Percentiles rank a stretch among this genome's conserved stretches.
Conservation (phyloP, 2,329 filamentous ascomycete species). For the Mariannaea elegans region DNA sequence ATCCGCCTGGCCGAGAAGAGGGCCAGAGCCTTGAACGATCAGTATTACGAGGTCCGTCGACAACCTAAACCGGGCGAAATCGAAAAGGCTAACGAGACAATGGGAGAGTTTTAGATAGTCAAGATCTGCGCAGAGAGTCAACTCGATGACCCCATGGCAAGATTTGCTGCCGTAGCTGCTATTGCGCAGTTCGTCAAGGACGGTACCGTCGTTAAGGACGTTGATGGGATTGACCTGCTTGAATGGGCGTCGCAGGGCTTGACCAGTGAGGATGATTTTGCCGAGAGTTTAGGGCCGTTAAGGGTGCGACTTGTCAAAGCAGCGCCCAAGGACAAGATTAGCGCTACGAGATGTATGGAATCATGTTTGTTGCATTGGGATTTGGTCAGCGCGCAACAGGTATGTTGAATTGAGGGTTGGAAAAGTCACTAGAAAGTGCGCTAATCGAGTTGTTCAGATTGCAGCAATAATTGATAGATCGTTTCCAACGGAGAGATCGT, state of each 20-base stretch:
- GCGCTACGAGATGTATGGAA: slow-evolving; percentile 56
- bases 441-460: slow-evolving; percentile 52
- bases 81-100: slow-evolving; percentile 15
- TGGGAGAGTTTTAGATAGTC: slow-evolving; percentile 48
- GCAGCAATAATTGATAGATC: slow-evolving; percentile 62
- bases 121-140: slow-evolving; percentile 62
- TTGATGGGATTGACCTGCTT: slow-evolving; percentile 61
- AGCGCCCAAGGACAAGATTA: slow-evolving; percentile 55
- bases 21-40: slow-evolving; percentile 58
- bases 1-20: slow-evolving; percentile 63
- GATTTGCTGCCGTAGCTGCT: slow-evolving; percentile 53
- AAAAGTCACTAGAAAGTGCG: too few species aligned
- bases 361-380: slow-evolving; percentile 65
- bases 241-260: slow-evolving; percentile 61
- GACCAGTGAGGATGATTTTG: slow-evolving; percentile 51
- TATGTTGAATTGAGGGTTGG: slow-evolving; percentile 37
- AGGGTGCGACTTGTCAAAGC: slow-evolving; percentile 62
- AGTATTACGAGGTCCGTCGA: slow-evolving; percentile 62
- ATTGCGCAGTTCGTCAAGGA: slow-evolving; percentile 59
- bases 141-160: slow-evolving; percentile 58
- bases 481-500: slow-evolving; percentile 56
- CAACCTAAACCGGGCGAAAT: neutral
- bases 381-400: slow-evolving; percentile 65
- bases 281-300: slow-evolving; percentile 59
- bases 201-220: slow-evolving; percentile 56